phyloP scores from a whole-genome alignment of 1,284 basidiomycete species.

The Erythrobasidium hasegawianum region DNA sequence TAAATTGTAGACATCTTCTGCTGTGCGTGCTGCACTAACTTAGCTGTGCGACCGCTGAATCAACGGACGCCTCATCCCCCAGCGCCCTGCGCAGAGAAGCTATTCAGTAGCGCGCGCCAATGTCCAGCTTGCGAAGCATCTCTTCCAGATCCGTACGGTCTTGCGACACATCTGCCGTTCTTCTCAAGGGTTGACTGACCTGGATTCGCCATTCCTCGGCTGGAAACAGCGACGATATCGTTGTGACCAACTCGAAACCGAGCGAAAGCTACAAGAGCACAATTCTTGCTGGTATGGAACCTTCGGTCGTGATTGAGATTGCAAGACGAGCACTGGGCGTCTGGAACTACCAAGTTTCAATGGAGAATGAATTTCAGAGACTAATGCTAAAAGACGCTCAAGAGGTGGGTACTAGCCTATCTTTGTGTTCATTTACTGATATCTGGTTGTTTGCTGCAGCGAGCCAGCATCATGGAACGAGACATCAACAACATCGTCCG shows the following conservation, averaged over 20 bases:
- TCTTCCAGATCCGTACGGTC: conserved; percentile 35
- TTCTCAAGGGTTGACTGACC: neutral
- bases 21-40: neutral
- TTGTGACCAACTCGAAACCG: conserved; percentile 38
- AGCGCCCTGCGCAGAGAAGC: conserved; percentile 38
- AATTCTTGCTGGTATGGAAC: conserved; percentile 40
- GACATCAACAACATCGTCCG: conserved; percentile 27
- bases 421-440: neutral
- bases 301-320: conserved; percentile 38
- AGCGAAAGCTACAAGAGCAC: conserved; percentile 36
- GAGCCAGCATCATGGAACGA: conserved; percentile 22
- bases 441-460: conserved; percentile 8
- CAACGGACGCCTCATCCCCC: neutral
- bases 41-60: neutral
- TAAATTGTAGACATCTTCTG: conserved; percentile 37
- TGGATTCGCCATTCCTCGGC: neutral
- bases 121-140: conserved; percentile 41
- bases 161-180: neutral
- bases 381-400: conserved; percentile 38
- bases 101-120: conserved; percentile 37
- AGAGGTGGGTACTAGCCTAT: conserved; percentile 19
- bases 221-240: conserved; percentile 33
- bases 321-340: conserved; percentile 36
- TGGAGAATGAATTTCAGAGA: conserved; percentile 36
- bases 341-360: conserved; percentile 39